Evolutionary conservation across 2,329 filamentous ascomycete genomes (phyloP), one percentile per base, ranked within the genome.

Genomic region (Raffaelea arxii): DNA sequence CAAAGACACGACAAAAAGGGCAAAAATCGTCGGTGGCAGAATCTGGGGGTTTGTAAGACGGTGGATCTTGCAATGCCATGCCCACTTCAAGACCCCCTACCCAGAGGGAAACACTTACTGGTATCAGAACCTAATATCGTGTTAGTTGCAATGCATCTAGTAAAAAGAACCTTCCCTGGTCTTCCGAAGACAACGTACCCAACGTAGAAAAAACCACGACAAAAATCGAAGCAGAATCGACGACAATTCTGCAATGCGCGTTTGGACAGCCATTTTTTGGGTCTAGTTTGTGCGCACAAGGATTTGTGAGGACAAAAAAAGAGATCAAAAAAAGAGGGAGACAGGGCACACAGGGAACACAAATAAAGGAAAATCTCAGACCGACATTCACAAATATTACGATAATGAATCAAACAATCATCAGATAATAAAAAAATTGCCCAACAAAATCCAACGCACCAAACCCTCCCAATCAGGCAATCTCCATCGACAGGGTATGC

Each of bases 1-100:
- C 0, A 82, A 59, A 54, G 86, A 87, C 48, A 87, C 62, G 22
- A 76, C 79, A 50, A 84, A 80, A 2, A 84, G 65, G 0, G 82
- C 72, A 47, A 79, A 78, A 4, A 80, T 67, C 11, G 74, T 55
- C 14, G 54, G 47, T 6, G 61, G 57, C 3, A 58, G 30, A 11
- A 51, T 21, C 55, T 58, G 21, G 10, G 2, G 4, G 21, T 2
- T 21, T 44, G 39, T 51, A 24, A 45, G 44, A 10, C 23, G 25
- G 11, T 11, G 4, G 27, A 9, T 32, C 27, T 9, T 10, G n/a
- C 10, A 9, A 23, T 41, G 16, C 4, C 23, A 6, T n/a, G n/a
- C n/a, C n/a, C n/a, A n/a, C n/a, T n/a, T n/a, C n/a, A n/a, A n/a
- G n/a, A n/a, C n/a, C n/a, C n/a, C n/a, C n/a, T n/a, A n/a, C n/a